Evolutionary conservation across 345 rosid species (phyloP).

Genomic region (Psidium guajava): DNA sequence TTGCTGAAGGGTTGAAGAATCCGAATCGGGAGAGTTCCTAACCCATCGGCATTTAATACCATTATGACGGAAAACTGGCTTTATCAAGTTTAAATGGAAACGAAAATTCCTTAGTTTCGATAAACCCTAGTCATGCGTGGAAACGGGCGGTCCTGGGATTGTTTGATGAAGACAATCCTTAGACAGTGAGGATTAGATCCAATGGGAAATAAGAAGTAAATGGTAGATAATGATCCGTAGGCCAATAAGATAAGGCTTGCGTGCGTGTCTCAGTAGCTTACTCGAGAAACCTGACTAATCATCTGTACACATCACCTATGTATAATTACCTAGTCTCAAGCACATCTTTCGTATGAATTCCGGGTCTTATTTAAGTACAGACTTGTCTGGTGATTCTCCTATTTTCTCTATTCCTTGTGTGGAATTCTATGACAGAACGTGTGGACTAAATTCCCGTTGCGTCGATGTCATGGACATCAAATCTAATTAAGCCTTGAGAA

Average conservation of each 20-base stretch:
- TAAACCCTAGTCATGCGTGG: neutral
- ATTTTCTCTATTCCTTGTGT: neutral
- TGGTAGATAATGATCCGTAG: neutral
- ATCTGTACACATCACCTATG: neutral
- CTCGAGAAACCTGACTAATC: neutral
- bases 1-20: neutral
- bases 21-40: neutral
- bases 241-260: neutral
- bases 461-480: neutral
- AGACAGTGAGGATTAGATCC: neutral
- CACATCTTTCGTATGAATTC: neutral
- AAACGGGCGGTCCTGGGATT: neutral
- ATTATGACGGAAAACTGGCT: neutral
- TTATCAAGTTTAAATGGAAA: neutral
- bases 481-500: neutral
- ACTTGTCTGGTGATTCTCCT: neutral
- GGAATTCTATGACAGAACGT: neutral
- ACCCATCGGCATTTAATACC: neutral
- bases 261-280: neutral
- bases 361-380: neutral
- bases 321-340: neutral
- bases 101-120: neutral
- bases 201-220: neutral
- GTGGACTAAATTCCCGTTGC: neutral
- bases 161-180: neutral